phyloP scores from a whole-genome alignment of 768 basidiomycete genomes.

The Pisolithus tinctorius region DNA sequence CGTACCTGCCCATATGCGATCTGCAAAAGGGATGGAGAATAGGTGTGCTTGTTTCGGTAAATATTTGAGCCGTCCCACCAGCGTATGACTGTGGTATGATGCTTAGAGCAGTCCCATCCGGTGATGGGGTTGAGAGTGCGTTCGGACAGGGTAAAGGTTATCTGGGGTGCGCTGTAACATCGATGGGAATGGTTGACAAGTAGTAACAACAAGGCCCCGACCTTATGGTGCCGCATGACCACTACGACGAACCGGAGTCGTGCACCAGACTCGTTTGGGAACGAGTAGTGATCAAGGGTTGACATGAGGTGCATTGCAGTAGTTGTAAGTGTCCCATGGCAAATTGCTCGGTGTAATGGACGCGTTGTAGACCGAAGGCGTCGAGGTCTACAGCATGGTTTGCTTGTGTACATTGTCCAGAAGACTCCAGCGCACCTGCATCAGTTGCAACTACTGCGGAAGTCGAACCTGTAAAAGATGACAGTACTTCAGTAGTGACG shows the following conservation, averaged over 20 bases:
- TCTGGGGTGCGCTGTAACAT: constrained; percentile 38
- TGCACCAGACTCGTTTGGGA: constrained; percentile 22
- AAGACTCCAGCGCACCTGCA: too few relatives aligned
- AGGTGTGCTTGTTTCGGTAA: constrained; percentile 33
- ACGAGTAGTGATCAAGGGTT: constrained; percentile 32
- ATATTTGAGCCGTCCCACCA: constrained; percentile 30
- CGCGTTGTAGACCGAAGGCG: constrained; percentile 31
- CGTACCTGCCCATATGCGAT: constrained; percentile 40
- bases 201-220: constrained; percentile 7
- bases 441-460: too few relatives aligned
- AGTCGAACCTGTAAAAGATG: too few relatives aligned
- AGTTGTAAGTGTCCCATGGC: constrained; percentile 49
- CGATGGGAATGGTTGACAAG: neutral
- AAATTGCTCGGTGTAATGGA: constrained; percentile 34
- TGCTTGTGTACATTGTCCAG: too few relatives aligned
- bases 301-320: constrained; percentile 46
- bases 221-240: constrained; percentile 45
- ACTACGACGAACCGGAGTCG: constrained; percentile 36
- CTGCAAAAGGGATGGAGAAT: constrained; percentile 38
- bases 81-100: constrained; percentile 35
- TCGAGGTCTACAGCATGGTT: too few relatives aligned
- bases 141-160: constrained; percentile 41
- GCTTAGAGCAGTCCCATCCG: constrained; percentile 37
- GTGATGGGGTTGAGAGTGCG: constrained; percentile 30
- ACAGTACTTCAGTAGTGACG: too few relatives aligned